Evolutionary conservation across 1,139 yeast genomes (phyloP).

Genomic region (Geotrichum histeridarum): DNA sequence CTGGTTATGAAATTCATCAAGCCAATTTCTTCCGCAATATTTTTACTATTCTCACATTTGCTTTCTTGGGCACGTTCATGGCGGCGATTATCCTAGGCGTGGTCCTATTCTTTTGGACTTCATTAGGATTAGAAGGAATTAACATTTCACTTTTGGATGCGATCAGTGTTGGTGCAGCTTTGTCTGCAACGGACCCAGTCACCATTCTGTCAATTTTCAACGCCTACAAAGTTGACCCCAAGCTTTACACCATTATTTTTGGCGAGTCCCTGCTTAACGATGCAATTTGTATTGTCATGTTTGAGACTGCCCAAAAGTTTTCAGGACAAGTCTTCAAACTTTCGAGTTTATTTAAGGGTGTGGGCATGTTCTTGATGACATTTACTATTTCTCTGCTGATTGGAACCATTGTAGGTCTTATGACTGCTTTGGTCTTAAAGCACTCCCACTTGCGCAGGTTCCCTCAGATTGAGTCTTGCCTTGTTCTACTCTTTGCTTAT

Average conservation of each 20-base stretch:
- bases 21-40: slow-evolving; percentile 89
- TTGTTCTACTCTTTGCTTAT: slow-evolving; percentile 84
- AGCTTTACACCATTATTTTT: slow-evolving; percentile 88
- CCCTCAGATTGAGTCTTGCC: slow-evolving; percentile 93
- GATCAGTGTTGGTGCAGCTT: slow-evolving; percentile 91
- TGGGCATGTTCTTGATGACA: slow-evolving; percentile 86
- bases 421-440: slow-evolving; percentile 82
- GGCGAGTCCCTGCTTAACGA: slow-evolving; percentile 93
- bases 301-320: slow-evolving; percentile 94
- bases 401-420: slow-evolving; percentile 79
- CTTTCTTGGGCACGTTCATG: slow-evolving; percentile 92
- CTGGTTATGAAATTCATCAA: slow-evolving; percentile 94
- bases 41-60: slow-evolving; percentile 85
- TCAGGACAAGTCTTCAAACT: slow-evolving; percentile 70
- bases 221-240: slow-evolving; percentile 97
- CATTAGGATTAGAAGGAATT: slow-evolving; percentile 82
- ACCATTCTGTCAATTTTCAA: slow-evolving; percentile 95
- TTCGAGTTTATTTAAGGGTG: slow-evolving; percentile 82
- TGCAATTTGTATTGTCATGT: slow-evolving; percentile 97
- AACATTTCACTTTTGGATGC: slow-evolving; percentile 91
- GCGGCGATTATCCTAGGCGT: slow-evolving; percentile 85
- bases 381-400: slow-evolving; percentile 88
- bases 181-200: slow-evolving; percentile 96
- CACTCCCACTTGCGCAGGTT: slow-evolving; percentile 89
- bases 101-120: slow-evolving; percentile 81